Conservation (phyloP, 2,329 filamentous ascomycete species). For the Huntiella decipiens region DNA sequence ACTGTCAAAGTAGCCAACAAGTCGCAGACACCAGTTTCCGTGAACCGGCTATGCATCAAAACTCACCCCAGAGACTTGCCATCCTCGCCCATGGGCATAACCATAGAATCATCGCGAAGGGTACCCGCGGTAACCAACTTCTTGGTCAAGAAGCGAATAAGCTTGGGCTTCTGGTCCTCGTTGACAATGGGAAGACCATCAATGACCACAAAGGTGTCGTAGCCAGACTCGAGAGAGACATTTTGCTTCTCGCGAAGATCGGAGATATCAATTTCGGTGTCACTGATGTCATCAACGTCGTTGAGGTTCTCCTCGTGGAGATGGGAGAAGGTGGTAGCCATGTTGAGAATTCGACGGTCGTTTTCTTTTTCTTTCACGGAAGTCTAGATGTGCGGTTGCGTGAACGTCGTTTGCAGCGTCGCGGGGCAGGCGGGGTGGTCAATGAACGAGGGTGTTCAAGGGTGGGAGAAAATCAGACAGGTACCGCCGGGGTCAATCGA, state of each 20-base stretch:
- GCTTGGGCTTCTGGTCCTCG: conserved; percentile 80
- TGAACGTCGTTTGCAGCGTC: neutral
- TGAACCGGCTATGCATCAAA: neutral
- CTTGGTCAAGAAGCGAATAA: conserved; percentile 88
- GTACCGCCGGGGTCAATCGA: too few relatives aligned
- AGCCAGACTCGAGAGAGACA: conserved; percentile 85
- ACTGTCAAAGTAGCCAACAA: neutral
- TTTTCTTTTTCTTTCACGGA: conserved; percentile 13
- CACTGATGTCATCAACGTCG: conserved; percentile 66
- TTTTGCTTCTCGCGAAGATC: conserved; percentile 90
- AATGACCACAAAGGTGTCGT: conserved; percentile 90
- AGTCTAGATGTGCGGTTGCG: conserved; percentile 6
- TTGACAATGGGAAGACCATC: conserved; percentile 82
- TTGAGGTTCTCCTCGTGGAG: conserved; percentile 71
- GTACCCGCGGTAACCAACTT: conserved; percentile 76
- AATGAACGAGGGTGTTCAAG: conserved; percentile 2
- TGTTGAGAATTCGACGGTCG: conserved; percentile 30
- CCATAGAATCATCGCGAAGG: conserved; percentile 69
- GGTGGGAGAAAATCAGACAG: conserved; percentile 1
- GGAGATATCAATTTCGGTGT: conserved; percentile 86
- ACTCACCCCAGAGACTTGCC: conserved; percentile 70
- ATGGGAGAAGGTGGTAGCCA: conserved; percentile 87
- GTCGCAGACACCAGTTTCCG: too few relatives aligned
- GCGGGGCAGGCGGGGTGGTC: conserved; percentile 9
- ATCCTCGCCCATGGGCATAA: conserved; percentile 83